These are phyloP conservation scores for Penicillium steckii DNA, from an alignment of 495 filamentous ascomycete genomes.

Conservation along the genomic window DNA sequence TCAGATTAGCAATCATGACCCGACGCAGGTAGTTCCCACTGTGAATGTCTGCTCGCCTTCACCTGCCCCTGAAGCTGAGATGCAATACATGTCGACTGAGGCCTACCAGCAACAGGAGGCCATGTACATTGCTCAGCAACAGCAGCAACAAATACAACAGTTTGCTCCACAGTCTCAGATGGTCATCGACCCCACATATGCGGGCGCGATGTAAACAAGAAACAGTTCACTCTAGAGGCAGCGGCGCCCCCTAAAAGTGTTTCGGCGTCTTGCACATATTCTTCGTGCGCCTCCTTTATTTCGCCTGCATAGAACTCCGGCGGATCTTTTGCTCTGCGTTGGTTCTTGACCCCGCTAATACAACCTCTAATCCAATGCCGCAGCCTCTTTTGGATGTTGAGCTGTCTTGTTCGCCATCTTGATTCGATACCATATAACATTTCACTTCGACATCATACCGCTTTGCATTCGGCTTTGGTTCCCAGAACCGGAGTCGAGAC, in stretches of 20 bases:
- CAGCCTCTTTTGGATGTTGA: background rate
- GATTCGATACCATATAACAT: constrained; percentile 10
- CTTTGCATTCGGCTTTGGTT: constrained; percentile 33
- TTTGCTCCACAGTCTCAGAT: constrained; percentile 37
- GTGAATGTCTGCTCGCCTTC: constrained; percentile 38
- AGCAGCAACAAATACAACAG: constrained; percentile 26
- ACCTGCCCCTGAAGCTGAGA: constrained; percentile 37
- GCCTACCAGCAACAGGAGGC: constrained; percentile 39
- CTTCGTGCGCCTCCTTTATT: constrained; percentile 15
- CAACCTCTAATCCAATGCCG: constrained; percentile 10
- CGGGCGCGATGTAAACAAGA: constrained; percentile 23
- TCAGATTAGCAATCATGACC: constrained; percentile 25
- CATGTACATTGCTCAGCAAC: constrained; percentile 28
- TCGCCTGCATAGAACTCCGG: constrained; percentile 14
- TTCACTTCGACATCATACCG: constrained; percentile 14
- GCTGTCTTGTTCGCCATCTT: constrained; percentile 8
- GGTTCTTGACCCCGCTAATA: constrained; percentile 16
- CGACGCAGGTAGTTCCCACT: constrained; percentile 24
- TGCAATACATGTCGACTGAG: constrained; percentile 40
- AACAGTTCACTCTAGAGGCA: constrained; percentile 9
- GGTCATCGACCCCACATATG: constrained; percentile 36
- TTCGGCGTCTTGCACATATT: constrained; percentile 29
- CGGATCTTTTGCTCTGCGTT: constrained; percentile 19
- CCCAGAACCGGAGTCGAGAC: constrained; percentile 21
- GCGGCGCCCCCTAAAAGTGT: constrained; percentile 20